phyloP scores from a whole-genome alignment of 2,329 filamentous ascomycete species.

The Aureobasidium sp. region DNA sequence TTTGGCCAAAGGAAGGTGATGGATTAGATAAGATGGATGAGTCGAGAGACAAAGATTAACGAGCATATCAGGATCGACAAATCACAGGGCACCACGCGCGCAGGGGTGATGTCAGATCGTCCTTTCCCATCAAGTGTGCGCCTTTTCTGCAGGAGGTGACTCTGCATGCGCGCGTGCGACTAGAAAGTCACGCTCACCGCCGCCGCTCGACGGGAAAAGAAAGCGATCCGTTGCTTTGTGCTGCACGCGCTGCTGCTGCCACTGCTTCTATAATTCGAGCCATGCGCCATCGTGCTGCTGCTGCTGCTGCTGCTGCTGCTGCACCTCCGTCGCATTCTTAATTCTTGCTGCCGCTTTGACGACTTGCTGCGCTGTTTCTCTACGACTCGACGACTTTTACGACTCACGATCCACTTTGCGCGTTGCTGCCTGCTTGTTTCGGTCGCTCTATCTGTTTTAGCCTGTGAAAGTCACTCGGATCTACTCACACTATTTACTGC shows the following conservation, averaged over 20 bases:
- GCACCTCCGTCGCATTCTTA: not conserved
- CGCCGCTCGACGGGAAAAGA: too few species aligned
- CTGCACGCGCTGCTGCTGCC: not conserved
- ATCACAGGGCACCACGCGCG: slow-evolving; percentile 9
- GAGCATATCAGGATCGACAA: slow-evolving; percentile 4
- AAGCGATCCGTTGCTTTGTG: not conserved
- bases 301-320: slow-evolving; percentile 1
- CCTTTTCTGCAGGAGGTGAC: not conserved
- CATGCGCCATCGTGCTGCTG: not conserved
- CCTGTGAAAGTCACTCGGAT: not conserved
- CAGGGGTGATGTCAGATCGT: slow-evolving; percentile 1
- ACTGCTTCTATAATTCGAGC: not conserved
- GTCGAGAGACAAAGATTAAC: not conserved
- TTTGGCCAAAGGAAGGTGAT: too few species aligned
- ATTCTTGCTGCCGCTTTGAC: slow-evolving; percentile 3
- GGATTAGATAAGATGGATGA: not conserved
- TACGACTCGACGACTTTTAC: not conserved
- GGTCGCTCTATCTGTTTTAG: not conserved
- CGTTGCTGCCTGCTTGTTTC: slow-evolving; percentile 9
- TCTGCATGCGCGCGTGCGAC: slow-evolving; percentile 5
- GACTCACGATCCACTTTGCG: not conserved
- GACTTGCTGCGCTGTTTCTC: not conserved
- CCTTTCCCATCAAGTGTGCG: not conserved
- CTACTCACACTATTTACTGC: slow-evolving; percentile 2
- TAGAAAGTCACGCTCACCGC: slow-evolving; percentile 7